Evolutionary conservation across 1,284 basidiomycete genomes (phyloP).

Genomic region (Heterobasidion annosum): DNA sequence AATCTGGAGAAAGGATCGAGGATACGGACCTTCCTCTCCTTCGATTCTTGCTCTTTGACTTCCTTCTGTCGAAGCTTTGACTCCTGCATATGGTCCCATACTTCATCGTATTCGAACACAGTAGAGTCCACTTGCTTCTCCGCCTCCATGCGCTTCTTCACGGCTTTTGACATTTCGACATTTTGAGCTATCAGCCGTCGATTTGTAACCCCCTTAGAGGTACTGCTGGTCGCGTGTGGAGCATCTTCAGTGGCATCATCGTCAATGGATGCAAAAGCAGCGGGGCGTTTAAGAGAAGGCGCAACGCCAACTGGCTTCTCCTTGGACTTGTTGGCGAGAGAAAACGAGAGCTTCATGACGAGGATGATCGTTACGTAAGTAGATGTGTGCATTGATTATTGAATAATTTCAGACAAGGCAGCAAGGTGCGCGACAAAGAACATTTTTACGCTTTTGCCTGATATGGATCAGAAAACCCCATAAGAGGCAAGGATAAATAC

Average conservation of each 20-base stretch:
- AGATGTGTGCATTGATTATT: neutral
- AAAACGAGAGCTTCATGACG: constrained; percentile 75
- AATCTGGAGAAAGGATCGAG: constrained; percentile 3
- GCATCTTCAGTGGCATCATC: constrained; percentile 55
- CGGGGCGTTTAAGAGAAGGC: constrained; percentile 50
- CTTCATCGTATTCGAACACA: constrained; percentile 94
- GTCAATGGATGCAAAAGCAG: constrained; percentile 50
- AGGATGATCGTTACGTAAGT: constrained; percentile 2
- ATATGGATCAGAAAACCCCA: neutral
- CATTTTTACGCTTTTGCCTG: neutral
- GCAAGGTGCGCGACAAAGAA: neutral
- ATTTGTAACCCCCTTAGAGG: constrained; percentile 32
- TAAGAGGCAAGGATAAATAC: no score
- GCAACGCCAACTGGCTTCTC: constrained; percentile 35
- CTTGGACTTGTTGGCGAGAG: constrained; percentile 49
- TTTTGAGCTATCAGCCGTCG: constrained; percentile 49
- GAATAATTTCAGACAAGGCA: no score
- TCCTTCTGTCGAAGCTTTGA: constrained; percentile 70
- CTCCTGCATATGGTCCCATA: constrained; percentile 94
- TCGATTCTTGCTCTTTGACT: constrained; percentile 62
- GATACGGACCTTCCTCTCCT: constrained; percentile 63
- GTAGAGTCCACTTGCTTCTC: constrained; percentile 77
- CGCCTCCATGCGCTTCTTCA: constrained; percentile 60
- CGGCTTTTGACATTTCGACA: constrained; percentile 46
- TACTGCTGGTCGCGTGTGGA: constrained; percentile 28